Base-by-base conservation (phyloP, 768 basidiomycete species). In the Basidioascus undulatus region DNA sequence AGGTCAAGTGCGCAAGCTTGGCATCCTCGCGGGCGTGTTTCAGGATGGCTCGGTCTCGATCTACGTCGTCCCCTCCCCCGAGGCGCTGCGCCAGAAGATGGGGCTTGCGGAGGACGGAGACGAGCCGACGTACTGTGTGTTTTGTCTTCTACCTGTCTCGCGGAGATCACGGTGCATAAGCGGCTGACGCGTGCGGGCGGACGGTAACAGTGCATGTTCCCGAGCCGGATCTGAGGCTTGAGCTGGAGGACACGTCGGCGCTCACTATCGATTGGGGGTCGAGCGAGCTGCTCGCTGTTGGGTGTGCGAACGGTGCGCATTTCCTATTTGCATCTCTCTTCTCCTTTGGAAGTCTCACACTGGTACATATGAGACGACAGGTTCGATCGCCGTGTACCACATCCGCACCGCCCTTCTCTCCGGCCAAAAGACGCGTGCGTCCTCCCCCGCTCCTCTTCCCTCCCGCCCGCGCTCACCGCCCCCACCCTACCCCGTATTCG, bases 191-290 rank as follows among this genome's bases (percentile, higher is more conserved):
- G n/a, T n/a, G n/a, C n/a, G n/a, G n/a, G n/a, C n/a, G n/a, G n/a
- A n/a, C n/a, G n/a, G n/a, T n/a, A n/a, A n/a, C n/a, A n/a, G n/a
- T n/a, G n/a, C n/a, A n/a, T n/a, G n/a, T n/a, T 10, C 43, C 69
- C 0, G 62, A 74, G 35, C 81, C 86, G 0, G 52, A 77, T 3
- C 37, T 87, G 6, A 68, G 71, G 9, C 68, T 94, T 2, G 71
- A 78, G 48, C 58, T 82, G 2, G 72, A 75, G 40, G 78, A 82
- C 32, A 68, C 79, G 0, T 61, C 65, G n/a, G 76, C 74, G 52
- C 76, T 70, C 67, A 67, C 70, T 13, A 63, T 92, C 40, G 84
- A 92, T 49, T 94, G 86, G 86, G 78, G 73, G 0, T 83, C 81
- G 47, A 80, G 81, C 46, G 74, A 77, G 43, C 50, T 73, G 10